Conservation (phyloP, 345 rosid genomes). For the Clausena lansium region DNA sequence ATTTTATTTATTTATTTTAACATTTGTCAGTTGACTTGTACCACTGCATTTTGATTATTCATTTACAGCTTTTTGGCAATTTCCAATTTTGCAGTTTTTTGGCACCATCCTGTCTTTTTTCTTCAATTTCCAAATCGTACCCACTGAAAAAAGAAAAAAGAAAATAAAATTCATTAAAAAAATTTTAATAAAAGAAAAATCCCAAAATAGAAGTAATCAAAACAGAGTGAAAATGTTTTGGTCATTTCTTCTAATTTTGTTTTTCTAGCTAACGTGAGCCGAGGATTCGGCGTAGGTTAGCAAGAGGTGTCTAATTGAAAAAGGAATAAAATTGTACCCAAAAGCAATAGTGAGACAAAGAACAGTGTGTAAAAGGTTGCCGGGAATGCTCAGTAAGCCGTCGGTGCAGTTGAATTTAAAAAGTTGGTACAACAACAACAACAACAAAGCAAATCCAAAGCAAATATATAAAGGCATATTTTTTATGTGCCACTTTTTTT, state of each 20-base stretch:
- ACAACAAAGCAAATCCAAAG: background rate
- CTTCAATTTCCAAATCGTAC: background rate
- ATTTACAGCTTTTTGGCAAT: constrained; percentile 19
- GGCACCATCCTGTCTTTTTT: background rate
- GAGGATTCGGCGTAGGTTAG: background rate
- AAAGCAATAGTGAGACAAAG: background rate
- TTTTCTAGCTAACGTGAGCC: constrained; percentile 4
- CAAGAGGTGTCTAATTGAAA: no score
- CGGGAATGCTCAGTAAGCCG: constrained; percentile 30
- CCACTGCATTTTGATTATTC: constrained; percentile 21
- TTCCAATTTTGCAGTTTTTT: background rate
- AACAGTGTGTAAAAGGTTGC: constrained; percentile 23
- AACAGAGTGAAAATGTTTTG: constrained; percentile 13
- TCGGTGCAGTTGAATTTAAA: constrained; percentile 24
- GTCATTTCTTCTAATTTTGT: constrained; percentile 16
- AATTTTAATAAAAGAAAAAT: no score
- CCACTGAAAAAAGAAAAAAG: background rate
- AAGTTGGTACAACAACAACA: background rate
- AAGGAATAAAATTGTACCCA: background rate
- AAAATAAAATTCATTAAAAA: background rate
- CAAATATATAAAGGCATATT: no score
- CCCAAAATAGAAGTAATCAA: background rate
- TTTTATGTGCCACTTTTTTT: no score
- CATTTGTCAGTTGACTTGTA: background rate
- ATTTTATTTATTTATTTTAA: no score